Base-by-base conservation (phyloP, 805 yeast genomes). In the Vanderwaltozyma yarrowii region DNA sequence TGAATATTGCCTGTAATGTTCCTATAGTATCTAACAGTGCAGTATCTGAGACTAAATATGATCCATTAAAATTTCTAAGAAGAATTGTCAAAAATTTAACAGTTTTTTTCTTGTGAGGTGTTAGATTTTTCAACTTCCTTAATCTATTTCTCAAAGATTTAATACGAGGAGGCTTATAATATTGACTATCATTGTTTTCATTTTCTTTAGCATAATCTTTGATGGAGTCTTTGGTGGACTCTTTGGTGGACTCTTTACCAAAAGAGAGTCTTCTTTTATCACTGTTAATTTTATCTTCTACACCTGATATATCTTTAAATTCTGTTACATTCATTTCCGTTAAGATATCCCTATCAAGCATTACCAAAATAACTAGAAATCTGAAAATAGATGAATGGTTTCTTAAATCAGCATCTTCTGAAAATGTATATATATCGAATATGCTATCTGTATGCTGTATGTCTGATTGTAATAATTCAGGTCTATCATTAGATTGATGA, bases 141-240 rank as follows among this genome's bases (percentile, higher is more conserved):
- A 58, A 39, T 1, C 54, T 53, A 26, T 49, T 52, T 2, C 51
- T 44, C 9, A 53, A 33, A 34, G 41, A 41, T 29, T 42, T 47
- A 14, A 44, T 47, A 30, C n/a, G 27, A 10, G 27, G 11, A 10
- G n/a, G n/a, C 13, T 24, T 24, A 10, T 10, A 10, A 11, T 24
- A 12, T 12, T 8, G 27, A 11, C 13, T 24, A 8, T 24, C 27
- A 8, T 7, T 4, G 4, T 8, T 8, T 4, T 24, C n/a, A 13
- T 12, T 24, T 10, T 24, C 27, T 24, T 24, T 24, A 8, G 5
- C n/a, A 21, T 6, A 21, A 24, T 24, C 27, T 24, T 24, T 24
- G n/a, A 8, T 8, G n/a, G n/a, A n/a, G n/a, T n/a, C n/a, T n/a
- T n/a, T n/a, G n/a, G n/a, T n/a, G n/a, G n/a, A n/a, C n/a, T 24